A percentile compares a stretch with the other conserved stretches of the same genome.
Evolutionary conservation across 805 yeast genomes (phyloP).

Genomic region (Saccharomyces mikatae): DNA sequence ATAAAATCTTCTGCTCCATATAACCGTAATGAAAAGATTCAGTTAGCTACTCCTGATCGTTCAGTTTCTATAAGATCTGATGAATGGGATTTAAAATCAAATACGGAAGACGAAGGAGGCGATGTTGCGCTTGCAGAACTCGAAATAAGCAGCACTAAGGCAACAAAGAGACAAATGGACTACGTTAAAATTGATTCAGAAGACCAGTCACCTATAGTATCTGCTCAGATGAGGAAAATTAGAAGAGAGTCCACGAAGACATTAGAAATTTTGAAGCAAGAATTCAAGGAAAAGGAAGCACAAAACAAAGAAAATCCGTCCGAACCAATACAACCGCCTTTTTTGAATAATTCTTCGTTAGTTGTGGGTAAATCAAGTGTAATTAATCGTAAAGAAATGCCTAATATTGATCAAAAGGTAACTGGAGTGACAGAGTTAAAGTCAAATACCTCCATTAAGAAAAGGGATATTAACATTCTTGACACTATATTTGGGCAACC

Average conservation of each 20-base stretch:
- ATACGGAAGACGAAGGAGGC: background rate
- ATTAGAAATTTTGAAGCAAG: slow-evolving; percentile 10
- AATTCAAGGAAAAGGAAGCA: slow-evolving; percentile 4
- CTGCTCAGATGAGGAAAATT: slow-evolving; percentile 18
- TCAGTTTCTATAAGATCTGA: slow-evolving; percentile 9
- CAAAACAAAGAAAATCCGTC: background rate
- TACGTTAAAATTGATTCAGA: background rate
- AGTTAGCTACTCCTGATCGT: slow-evolving; percentile 14
- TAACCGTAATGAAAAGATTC: slow-evolving; percentile 2
- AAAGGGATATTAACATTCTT: slow-evolving; percentile 17
- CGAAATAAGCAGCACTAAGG: slow-evolving; percentile 1
- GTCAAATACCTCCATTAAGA: slow-evolving; percentile 10
- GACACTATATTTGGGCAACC: slow-evolving; percentile 19
- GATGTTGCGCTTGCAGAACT: slow-evolving; percentile 1
- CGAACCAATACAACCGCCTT: background rate
- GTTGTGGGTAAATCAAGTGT: slow-evolving; percentile 9
- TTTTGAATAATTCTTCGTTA: slow-evolving; percentile 10
- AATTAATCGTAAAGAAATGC: background rate
- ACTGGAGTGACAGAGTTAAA: slow-evolving; percentile 3
- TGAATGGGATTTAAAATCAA: slow-evolving; percentile 12
- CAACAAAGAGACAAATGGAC: background rate
- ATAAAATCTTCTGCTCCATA: background rate
- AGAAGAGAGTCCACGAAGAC: slow-evolving; percentile 14
- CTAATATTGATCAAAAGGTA: background rate
- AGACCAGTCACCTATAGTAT: slow-evolving; percentile 21